Percentiles rank a stretch among this genome's conserved stretches.
Conservation (phyloP, 2,329 filamentous ascomycete species). For the Hypoxylon sp. region DNA sequence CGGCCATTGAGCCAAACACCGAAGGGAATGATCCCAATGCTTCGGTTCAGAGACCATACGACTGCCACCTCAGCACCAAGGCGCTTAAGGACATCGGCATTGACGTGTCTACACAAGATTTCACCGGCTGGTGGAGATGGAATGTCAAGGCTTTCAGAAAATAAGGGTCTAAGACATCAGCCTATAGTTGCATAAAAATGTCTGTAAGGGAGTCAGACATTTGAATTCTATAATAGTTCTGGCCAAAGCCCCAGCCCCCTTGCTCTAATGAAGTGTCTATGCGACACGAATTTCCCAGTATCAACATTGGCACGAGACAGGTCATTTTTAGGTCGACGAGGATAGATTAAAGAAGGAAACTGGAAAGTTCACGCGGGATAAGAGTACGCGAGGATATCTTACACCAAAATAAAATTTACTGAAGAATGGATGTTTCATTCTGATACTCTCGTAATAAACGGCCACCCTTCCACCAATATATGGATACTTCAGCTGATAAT, state of each 20-base stretch:
- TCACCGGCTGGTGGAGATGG: conserved; percentile 84
- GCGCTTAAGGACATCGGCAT: conserved; percentile 81
- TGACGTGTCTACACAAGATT: conserved; percentile 80
- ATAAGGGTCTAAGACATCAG: conserved; percentile 54
- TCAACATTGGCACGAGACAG: conserved; percentile 3
- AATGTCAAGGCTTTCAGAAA: conserved; percentile 72
- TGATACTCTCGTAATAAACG: conserved; percentile 15
- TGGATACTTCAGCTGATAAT: neutral
- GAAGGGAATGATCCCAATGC: conserved; percentile 80
- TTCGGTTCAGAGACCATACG: conserved; percentile 83
- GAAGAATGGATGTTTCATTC: conserved; percentile 9
- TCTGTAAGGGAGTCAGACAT: conserved; percentile 32
- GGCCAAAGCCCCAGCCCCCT: conserved; percentile 16
- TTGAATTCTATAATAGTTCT: conserved; percentile 7
- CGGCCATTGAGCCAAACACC: conserved; percentile 77
- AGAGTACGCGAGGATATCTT: neutral
- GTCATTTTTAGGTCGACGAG: neutral
- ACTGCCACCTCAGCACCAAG: conserved; percentile 87
- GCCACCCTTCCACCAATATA: conserved; percentile 10
- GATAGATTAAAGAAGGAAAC: neutral
- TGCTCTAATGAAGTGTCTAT: neutral
- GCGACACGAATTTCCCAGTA: conserved; percentile 7
- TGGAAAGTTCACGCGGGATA: neutral
- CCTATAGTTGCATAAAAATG: conserved; percentile 21
- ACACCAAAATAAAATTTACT: neutral